These are phyloP conservation scores for Candida sojae DNA, from an alignment of 1,139 yeast species.

Conservation along the genomic window DNA sequence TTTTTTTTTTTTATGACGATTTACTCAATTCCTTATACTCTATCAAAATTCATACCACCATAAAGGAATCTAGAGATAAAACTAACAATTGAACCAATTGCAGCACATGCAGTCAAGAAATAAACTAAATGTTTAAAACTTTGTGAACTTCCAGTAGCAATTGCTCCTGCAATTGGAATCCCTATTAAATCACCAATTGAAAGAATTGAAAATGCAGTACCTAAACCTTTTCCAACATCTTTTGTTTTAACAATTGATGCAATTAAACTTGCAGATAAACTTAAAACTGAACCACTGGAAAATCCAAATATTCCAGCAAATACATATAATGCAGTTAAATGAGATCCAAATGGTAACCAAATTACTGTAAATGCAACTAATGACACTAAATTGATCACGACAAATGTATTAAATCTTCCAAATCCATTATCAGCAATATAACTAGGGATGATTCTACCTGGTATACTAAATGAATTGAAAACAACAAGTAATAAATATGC, in stretches of 20 bases:
- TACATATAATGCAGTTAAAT: slow-evolving; percentile 26
- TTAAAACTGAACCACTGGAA: slow-evolving; percentile 32
- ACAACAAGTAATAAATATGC: slow-evolving; percentile 29
- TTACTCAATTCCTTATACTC: slow-evolving; percentile 9
- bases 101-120: slow-evolving; percentile 26
- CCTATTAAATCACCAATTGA: slow-evolving; percentile 36
- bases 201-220: slow-evolving; percentile 35
- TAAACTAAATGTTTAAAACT: slow-evolving; percentile 30
- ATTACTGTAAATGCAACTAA: slow-evolving; percentile 24
- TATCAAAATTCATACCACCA: slow-evolving; percentile 21
- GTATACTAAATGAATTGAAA: slow-evolving; percentile 29
- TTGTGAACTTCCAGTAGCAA: slow-evolving; percentile 21
- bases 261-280: slow-evolving; percentile 32
- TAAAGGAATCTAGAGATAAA: slow-evolving; percentile 26
- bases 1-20: neutral
- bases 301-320: slow-evolving; percentile 32
- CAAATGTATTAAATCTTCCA: slow-evolving; percentile 32
- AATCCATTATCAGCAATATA: slow-evolving; percentile 28
- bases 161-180: slow-evolving; percentile 39
- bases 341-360: slow-evolving; percentile 32
- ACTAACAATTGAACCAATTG: slow-evolving; percentile 28
- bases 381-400: slow-evolving; percentile 21
- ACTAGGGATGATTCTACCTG: slow-evolving; percentile 32
- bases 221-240: slow-evolving; percentile 32
- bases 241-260: slow-evolving; percentile 28